Percentiles rank a stretch among this genome's conserved stretches.
Conservation (phyloP, 768 basidiomycete genomes). For the Nevesoporus exiguus region DNA sequence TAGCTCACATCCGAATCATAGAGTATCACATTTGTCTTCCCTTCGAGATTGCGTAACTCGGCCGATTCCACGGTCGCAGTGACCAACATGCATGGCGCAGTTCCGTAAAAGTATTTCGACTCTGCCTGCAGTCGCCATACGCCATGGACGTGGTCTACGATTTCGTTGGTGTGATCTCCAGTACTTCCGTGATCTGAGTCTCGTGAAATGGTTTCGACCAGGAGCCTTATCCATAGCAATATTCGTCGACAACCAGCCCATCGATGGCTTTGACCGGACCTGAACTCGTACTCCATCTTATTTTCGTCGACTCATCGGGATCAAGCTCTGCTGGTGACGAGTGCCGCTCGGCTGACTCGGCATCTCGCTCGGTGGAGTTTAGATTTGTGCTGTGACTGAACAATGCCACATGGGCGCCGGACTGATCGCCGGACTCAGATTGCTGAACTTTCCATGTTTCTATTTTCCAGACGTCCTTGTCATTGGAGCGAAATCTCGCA, state of each 20-base stretch:
- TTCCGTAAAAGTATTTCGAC: conserved; percentile 10
- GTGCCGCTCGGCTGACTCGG: too few species aligned
- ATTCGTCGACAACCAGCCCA: too few species aligned
- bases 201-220: background rate
- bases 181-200: conserved; percentile 5
- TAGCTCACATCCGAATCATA: too few species aligned
- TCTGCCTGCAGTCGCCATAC: conserved; percentile 4
- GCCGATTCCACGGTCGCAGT: conserved; percentile 2
- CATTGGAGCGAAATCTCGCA: too few species aligned
- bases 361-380: too few species aligned
- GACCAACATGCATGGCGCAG: conserved; percentile 16
- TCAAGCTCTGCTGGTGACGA: background rate
- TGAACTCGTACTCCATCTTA: background rate
- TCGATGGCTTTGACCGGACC: fast-evolving
- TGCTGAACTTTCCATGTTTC: too few species aligned
- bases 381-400: too few species aligned
- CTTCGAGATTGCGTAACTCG: background rate
- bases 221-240: too few species aligned
- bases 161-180: conserved; percentile 11
- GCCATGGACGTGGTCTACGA: background rate
- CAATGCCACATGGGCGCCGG: too few species aligned
- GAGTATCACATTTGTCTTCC: too few species aligned
- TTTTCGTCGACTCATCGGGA: background rate
- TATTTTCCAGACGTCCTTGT: too few species aligned
- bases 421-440: too few species aligned